Evolutionary conservation across 2,329 filamentous ascomycete species (phyloP), one percentile per base, ranked within the genome.

Genomic region (Verticillium alfalfae): DNA sequence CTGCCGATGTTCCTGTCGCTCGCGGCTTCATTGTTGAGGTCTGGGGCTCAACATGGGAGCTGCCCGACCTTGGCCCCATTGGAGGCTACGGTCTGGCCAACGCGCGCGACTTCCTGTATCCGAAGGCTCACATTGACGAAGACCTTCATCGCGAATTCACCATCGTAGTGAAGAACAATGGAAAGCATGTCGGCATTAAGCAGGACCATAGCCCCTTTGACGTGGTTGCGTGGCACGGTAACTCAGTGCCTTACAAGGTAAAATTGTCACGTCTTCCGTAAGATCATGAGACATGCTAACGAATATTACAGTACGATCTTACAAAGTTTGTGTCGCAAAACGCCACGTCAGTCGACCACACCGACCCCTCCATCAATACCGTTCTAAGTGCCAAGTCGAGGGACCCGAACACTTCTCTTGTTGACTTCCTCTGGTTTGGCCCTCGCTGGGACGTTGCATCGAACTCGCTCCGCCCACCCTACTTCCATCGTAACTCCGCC

Each of bases 171-270:
- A 88, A 88, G 67, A 81, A 88, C 60, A 79, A 80, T 2, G 85
- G 85, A 3, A 82, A 81, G 61, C 79, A 88, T 54, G 87, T 85
- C 69, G 75, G 76, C 16, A 84, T 83, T 57, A 81, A 78, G 52
- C 86, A 89, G 68, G 78, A 77, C 37, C 85, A 88, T 69, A 87
- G 82, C 2, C 85, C 86, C 0, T 88, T 88, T 64, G 85, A 89
- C 64, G 85, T 89, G 2, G 86, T 88, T 0, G 86, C 85, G 4
- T 89, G 86, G 86, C 85, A 88, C 66, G 86, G 86, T 36, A 82
- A 82, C 57, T 87, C 88, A 69, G 84, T 84, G 61, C 65, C 67
- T 1, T 65, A 63, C 63, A 16, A 58, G 39, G 37, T 89, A 88
- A 13, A 8, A 34, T 45, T 10, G 2, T n/a, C 15, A 22, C 8